phyloP scores from a whole-genome alignment of 2,329 filamentous ascomycete species.

The Botrytis squamosa region DNA sequence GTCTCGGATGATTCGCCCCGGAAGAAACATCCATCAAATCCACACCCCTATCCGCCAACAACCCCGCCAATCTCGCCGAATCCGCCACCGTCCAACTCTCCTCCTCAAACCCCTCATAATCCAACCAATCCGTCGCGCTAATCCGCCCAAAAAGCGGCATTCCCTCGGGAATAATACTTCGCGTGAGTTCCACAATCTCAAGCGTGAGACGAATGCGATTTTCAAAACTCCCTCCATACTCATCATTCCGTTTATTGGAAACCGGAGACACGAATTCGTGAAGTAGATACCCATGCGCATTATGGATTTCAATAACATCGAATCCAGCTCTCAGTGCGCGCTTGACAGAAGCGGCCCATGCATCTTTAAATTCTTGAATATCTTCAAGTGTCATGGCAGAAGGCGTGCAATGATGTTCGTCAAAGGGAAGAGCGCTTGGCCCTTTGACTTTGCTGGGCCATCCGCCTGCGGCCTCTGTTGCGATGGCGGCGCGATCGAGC shows the following conservation, averaged over 20 bases:
- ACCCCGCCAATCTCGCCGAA: conserved; percentile 59
- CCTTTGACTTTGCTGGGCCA: conserved; percentile 58
- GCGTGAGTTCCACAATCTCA: conserved; percentile 63
- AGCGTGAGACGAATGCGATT: conserved; percentile 68
- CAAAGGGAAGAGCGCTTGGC: conserved; percentile 57
- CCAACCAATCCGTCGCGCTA: conserved; percentile 74
- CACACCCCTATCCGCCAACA: conserved; percentile 65
- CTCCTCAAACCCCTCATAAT: conserved; percentile 53
- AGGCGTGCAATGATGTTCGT: conserved; percentile 58
- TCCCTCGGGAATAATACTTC: conserved; percentile 59
- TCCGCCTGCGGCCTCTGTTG: conserved; percentile 51
- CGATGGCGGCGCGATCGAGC: conserved; percentile 54
- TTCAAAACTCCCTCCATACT: conserved; percentile 68
- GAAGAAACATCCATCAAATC: conserved; percentile 73
- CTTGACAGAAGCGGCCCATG: conserved; percentile 58
- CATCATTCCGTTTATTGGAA: conserved; percentile 66
- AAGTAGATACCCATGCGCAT: conserved; percentile 76
- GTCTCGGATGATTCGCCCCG: conserved; percentile 61
- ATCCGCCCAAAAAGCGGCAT: conserved; percentile 75
- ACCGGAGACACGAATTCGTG: conserved; percentile 68
- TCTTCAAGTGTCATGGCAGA: conserved; percentile 67
- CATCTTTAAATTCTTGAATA: conserved; percentile 62
- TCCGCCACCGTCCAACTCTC: conserved; percentile 68
- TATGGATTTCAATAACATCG: conserved; percentile 78
- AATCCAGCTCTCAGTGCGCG: conserved; percentile 64